These are phyloP conservation scores for Eucalyptus paniculata DNA, from an alignment of 345 rosid genomes.

Conservation along the genomic window DNA sequence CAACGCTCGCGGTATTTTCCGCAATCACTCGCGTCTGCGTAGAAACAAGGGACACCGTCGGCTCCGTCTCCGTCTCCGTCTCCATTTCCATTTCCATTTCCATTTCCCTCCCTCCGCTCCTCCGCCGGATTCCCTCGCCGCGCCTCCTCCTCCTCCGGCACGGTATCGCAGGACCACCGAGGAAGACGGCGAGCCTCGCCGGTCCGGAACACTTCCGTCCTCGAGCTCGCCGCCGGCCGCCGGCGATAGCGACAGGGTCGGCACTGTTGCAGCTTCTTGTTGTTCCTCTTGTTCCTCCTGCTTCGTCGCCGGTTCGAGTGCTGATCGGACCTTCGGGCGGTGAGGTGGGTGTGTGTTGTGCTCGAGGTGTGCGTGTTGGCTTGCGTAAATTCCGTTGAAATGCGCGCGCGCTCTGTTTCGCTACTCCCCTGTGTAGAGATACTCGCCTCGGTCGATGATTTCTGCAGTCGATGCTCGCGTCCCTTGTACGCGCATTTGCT, in stretches of 20 bases:
- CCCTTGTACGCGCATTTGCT: background rate
- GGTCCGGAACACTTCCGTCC: background rate
- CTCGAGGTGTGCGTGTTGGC: background rate
- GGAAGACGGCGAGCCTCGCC: background rate
- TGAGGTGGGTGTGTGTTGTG: background rate
- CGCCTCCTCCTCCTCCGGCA: background rate
- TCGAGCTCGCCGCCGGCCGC: background rate
- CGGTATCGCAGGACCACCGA: background rate
- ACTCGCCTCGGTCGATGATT: background rate
- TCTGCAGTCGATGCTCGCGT: background rate
- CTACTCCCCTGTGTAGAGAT: background rate
- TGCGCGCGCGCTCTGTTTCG: background rate
- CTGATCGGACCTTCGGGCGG: background rate
- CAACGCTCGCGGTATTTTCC: background rate
- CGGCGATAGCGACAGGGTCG: background rate
- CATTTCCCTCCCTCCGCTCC: background rate
- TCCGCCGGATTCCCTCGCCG: background rate
- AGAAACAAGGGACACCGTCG: background rate
- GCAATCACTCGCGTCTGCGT: background rate
- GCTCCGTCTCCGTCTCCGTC: too few relatives aligned
- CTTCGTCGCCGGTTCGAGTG: background rate
- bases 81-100: background rate
- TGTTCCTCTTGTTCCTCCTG: background rate
- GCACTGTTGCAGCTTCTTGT: background rate
- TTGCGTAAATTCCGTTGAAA: background rate